Evolutionary conservation across 768 basidiomycete genomes (phyloP).

Genomic region (Boletellus ananas): DNA sequence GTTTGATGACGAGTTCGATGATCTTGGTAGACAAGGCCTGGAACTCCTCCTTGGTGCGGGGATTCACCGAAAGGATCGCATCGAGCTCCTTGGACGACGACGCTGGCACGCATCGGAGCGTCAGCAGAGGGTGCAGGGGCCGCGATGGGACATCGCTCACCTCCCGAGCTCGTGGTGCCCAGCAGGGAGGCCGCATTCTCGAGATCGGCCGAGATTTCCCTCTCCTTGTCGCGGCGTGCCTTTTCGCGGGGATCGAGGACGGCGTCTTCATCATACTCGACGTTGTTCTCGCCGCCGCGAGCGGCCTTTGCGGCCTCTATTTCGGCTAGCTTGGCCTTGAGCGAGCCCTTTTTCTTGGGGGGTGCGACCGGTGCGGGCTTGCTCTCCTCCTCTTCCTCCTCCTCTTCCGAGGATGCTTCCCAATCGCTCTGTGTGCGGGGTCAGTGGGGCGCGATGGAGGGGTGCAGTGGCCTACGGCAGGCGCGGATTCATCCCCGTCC

Average conservation of each 20-base stretch:
- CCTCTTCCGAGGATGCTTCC: slow-evolving; percentile 82
- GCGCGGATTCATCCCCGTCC: slow-evolving; percentile 79
- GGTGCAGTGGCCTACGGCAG: slow-evolving; percentile 54
- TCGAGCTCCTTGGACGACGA: slow-evolving; percentile 69
- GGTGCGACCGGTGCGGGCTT: slow-evolving; percentile 54
- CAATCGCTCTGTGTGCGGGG: slow-evolving; percentile 75
- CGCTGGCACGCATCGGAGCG: slow-evolving; percentile 35
- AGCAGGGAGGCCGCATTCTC: slow-evolving; percentile 79
- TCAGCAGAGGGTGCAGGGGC: neutral
- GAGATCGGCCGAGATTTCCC: slow-evolving; percentile 84
- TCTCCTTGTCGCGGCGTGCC: slow-evolving; percentile 70
- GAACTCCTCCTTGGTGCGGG: slow-evolving; percentile 89
- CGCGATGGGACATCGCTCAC: slow-evolving; percentile 34
- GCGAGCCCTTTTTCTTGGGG: slow-evolving; percentile 86
- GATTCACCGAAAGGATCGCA: slow-evolving; percentile 69
- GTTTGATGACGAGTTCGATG: slow-evolving; percentile 69
- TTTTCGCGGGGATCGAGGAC: slow-evolving; percentile 80
- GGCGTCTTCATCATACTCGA: slow-evolving; percentile 65
- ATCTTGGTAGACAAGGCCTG: slow-evolving; percentile 67
- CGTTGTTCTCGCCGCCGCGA: slow-evolving; percentile 35
- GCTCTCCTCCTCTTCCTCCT: slow-evolving; percentile 66
- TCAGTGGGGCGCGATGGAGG: slow-evolving; percentile 1
- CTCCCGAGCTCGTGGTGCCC: slow-evolving; percentile 63
- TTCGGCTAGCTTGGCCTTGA: slow-evolving; percentile 90
- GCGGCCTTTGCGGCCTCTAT: slow-evolving; percentile 77